Evolutionary conservation across 2,329 filamentous ascomycete species (phyloP), one percentile per base, ranked within the genome.

Genomic region (Fusarium sp.): DNA sequence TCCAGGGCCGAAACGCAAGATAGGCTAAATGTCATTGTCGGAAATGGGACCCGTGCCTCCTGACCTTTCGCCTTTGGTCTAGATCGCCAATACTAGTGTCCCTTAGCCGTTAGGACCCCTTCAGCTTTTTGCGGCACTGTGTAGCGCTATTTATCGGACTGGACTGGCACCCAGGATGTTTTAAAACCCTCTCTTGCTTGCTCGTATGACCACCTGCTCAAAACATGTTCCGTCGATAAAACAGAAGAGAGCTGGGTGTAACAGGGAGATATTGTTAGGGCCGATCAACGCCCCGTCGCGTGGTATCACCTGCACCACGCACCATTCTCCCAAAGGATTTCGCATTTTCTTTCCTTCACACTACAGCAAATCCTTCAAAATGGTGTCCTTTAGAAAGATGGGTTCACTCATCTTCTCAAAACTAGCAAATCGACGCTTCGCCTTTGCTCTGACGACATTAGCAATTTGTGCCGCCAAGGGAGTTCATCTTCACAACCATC

Each of bases 401-500:
- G 49, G 47, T 16, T 67, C 57, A 7, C 44, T 52, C 28, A n/a
- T 66, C 42, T 63, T 33, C 46, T 74, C 71, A 24, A 76, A 73
- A 10, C 65, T 77, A 24, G 75, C 71, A 26, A 78, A 74, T 60
- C 69, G 71, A 49, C 72, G 74, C 9, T 77, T 79, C 44, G 66
- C 78, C 57, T 80, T 79, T 54, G 68, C 78, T 13, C 61, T 79
- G 31, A 72, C 74, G 38, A 71, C 72, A n/a, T 57, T 78, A 63
- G 70, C 77, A 20, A 57, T 78, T 53, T 63, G 77, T 33, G 69
- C 69, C 39, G 76, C 77, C 28, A 80, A 80, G 55, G 61, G 69
- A 9, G 66, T 75, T 5, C 79, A 80, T 57, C 66, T 80, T 35
- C 74, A 75, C 54, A 77, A 74, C 33, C 77, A 80, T 29, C 61